These are phyloP conservation scores for Phanerochaete sordida DNA, from an alignment of 768 basidiomycete species.

Conservation along the genomic window DNA sequence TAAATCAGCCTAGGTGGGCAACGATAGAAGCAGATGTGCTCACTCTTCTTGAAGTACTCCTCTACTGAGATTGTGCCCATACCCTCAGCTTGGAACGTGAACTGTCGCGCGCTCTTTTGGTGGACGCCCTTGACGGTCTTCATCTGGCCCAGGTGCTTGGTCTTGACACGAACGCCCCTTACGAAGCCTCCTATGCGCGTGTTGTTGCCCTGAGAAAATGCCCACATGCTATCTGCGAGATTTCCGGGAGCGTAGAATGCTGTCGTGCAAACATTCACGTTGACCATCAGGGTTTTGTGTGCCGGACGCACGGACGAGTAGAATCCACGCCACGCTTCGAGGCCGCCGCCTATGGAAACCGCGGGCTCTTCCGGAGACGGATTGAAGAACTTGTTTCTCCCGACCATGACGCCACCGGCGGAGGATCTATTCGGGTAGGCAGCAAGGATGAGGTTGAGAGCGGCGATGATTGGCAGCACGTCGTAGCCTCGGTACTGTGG, in stretches of 20 bases:
- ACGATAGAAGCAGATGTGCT: constrained; percentile 8
- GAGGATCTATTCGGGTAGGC: constrained; percentile 36
- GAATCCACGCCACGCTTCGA: constrained; percentile 56
- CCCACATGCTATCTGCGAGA: constrained; percentile 39
- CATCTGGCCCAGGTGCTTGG: constrained; percentile 68
- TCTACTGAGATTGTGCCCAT: constrained; percentile 40
- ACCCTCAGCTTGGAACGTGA: constrained; percentile 39
- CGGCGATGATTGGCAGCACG: constrained; percentile 43
- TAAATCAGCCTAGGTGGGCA: neutral
- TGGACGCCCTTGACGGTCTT: constrained; percentile 64
- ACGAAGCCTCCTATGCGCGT: constrained; percentile 61
- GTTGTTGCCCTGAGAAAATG: constrained; percentile 47
- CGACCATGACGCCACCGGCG: constrained; percentile 47
- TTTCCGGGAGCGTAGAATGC: constrained; percentile 43
- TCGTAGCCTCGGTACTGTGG: constrained; percentile 41
- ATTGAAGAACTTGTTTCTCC: constrained; percentile 54
- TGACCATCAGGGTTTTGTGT: constrained; percentile 47
- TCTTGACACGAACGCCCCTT: constrained; percentile 60
- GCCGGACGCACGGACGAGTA: constrained; percentile 37
- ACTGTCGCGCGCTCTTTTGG: constrained; percentile 34
- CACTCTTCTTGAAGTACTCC: constrained; percentile 45
- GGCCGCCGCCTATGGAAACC: constrained; percentile 44
- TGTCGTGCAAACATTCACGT: constrained; percentile 51
- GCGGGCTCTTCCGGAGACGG: constrained; percentile 25
- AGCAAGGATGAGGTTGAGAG: constrained; percentile 47